Evolutionary conservation across 345 rosid genomes (phyloP), one percentile per base, ranked within the genome.

Genomic region (Aurinia saxatilis): DNA sequence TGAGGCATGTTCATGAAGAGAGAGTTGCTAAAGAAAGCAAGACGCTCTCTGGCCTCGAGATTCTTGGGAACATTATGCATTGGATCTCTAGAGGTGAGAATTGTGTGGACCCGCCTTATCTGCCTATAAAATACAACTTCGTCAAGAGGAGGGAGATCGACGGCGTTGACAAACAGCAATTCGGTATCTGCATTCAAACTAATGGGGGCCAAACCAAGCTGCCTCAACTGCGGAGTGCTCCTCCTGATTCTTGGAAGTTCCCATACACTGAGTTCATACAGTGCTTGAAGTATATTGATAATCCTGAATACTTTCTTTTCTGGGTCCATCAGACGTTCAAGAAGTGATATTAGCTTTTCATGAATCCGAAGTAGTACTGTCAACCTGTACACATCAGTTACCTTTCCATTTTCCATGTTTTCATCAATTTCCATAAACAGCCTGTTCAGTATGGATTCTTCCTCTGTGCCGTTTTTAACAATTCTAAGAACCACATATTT

Each of bases 1-100:
- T 23, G 95, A 2, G 96, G 96, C 86, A 91, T 88, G 76, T 81
- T 86, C 98, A 91, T 91, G 75, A 91, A 91, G 66, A 91, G 78
- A 0, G 98, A 88, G 70, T 91, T 91, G 77, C 91, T 82, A 65
- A 91, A 91, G 76, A 91, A 91, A 38, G 98, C 88, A 64, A 91
- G 75, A 18, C 96, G 88, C 66, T 87, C 73, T 63, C 98, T 83
- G 47, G 95, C 98, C 86, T 86, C 96, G 6, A 83, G 60, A 73
- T 86, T 91, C 65, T 54, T 51, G 10, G 98, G 98, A 30, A 91
- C 87, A 76, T 82, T 72, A 68, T 78, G 82, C 96, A 88, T 86
- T 3, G 95, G 73, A 64, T 91, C 98, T 73, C 85, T 78, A 14
- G 96, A 83, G 41, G 87, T 84, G 57, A 91, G 88, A 66, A 91